Evolutionary conservation across 169 alveolate genomes (phyloP), one percentile per base, ranked within the genome.

Genomic region (Babesia caballi): DNA sequence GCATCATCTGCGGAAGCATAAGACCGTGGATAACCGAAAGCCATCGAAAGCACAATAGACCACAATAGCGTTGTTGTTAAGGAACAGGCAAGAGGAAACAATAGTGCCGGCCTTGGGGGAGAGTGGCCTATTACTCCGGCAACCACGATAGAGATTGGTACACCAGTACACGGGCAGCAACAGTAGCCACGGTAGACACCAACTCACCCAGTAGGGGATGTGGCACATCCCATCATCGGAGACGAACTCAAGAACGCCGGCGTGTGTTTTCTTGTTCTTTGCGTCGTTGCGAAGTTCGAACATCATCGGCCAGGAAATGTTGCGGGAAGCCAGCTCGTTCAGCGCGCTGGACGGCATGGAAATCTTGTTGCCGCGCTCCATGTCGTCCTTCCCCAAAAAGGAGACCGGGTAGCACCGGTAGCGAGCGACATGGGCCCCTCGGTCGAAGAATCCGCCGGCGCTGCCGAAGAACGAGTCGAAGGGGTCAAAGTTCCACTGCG

Each of bases 191-290:
- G n/a, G n/a, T n/a, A n/a, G n/a, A n/a, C n/a, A n/a, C n/a, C 30
- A 66, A 77, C 50, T 44, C 60, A 90, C 94, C 97, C 98, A 95
- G 66, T 90, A 93, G 49, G 98, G 98, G 69, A 95, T 81, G 66
- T 93, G 92, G 59, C 97, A 94, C 28, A 91, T 90, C 5, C 98
- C 98, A 69, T 95, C 98, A 66, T 95, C 98, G 32, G 98, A 96
- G 23, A 95, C 85, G 70, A 95, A 95, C 60, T 95, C 98, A 15
- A 94, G 84, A 1, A 95, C 98, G 1, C 98, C 98, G 63, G 97
- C 94, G 74, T 95, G 96, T 2, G 98, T 93, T 25, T 80, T 33
- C 36, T 75, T 84, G 38, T 66, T 83, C 75, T 85, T 85, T n/a
- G 27, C 35, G 27, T 91, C 92, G 69, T 91, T 91, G 17, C 84